Conservation (phyloP, 176 grass and related monocot genomes). For the Eremochloa ophiuroides region DNA sequence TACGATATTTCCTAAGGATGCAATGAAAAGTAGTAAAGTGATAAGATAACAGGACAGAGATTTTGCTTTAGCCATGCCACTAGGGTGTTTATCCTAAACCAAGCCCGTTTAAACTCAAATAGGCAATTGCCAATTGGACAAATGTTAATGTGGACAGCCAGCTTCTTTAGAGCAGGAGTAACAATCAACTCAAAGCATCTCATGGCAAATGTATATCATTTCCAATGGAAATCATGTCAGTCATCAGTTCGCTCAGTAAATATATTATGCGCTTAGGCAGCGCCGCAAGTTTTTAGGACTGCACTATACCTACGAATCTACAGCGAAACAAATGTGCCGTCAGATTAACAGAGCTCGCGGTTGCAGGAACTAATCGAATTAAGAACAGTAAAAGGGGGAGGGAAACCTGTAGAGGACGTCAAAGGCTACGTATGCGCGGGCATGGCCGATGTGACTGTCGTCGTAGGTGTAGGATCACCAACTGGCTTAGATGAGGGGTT, state of each 20-base stretch:
- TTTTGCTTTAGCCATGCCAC: neutral
- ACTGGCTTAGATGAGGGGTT: too few relatives aligned
- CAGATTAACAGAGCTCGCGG: neutral
- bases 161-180: neutral
- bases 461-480: too few relatives aligned
- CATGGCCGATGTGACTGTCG: slow-evolving; percentile 93
- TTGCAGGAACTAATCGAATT: neutral
- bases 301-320: neutral
- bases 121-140: neutral
- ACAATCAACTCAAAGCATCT: neutral
- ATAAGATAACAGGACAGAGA: neutral
- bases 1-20: neutral
- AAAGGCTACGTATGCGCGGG: slow-evolving; percentile 86
- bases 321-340: neutral
- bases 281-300: neutral
- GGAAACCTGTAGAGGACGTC: slow-evolving; percentile 79
- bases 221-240: neutral
- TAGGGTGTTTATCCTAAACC: neutral
- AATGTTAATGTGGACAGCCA: neutral
- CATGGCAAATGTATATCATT: neutral
- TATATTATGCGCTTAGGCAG: neutral
- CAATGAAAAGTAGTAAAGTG: neutral
- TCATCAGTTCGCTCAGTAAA: neutral
- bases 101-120: neutral
- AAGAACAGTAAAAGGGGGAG: neutral